These are phyloP conservation scores for Kazachstania viticola DNA, from an alignment of 805 yeast species.

Conservation along the genomic window DNA sequence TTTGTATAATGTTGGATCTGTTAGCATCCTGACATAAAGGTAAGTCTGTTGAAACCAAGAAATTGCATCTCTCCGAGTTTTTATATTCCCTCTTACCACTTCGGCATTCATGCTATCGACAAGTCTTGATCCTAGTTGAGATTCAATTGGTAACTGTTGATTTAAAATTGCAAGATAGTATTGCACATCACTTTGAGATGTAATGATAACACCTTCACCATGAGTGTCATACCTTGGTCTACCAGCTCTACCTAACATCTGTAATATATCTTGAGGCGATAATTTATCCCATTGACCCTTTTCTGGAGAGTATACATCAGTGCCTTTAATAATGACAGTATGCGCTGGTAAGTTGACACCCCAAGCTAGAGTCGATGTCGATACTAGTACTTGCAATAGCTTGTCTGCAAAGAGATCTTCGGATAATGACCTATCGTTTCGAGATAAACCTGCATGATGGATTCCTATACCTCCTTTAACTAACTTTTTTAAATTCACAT, in stretches of 20 bases:
- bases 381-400: conserved; percentile 67
- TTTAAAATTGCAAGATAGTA: conserved; percentile 84
- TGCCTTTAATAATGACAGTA: conserved; percentile 86
- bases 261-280: conserved; percentile 90
- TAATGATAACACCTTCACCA: conserved; percentile 91
- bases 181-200: conserved; percentile 74
- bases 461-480: conserved; percentile 70
- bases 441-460: conserved; percentile 83
- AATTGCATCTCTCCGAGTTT: conserved; percentile 51
- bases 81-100: conserved; percentile 59
- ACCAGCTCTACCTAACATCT: conserved; percentile 98
- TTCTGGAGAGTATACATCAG: conserved; percentile 87
- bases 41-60: conserved; percentile 76
- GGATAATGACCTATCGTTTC: conserved; percentile 60
- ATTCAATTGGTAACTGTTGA: conserved; percentile 86
- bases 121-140: conserved; percentile 61
- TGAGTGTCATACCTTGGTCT: conserved; percentile 85
- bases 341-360: conserved; percentile 95
- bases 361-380: conserved; percentile 94
- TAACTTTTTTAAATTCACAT: conserved; percentile 44
- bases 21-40: conserved; percentile 64
- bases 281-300: conserved; percentile 80
- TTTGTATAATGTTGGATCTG: conserved; percentile 61
- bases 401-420: conserved; percentile 89
- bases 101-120: conserved; percentile 82